phyloP scores from a whole-genome alignment of 108 stramenopile species.

The Cylindrotheca closterium region DNA sequence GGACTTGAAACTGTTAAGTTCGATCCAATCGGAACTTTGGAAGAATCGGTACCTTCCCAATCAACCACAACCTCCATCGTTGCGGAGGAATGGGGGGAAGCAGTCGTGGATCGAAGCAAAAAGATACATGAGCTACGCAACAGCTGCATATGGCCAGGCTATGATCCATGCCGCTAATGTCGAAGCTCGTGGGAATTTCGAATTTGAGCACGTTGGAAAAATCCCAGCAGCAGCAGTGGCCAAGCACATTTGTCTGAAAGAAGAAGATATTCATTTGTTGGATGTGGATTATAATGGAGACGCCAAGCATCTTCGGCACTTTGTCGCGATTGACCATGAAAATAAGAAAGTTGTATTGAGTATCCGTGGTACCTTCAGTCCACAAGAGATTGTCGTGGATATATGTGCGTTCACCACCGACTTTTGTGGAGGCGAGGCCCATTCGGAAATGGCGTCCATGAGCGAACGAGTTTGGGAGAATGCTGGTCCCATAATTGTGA shows the following conservation, averaged over 20 bases:
- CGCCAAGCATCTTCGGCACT: slow-evolving; percentile 21
- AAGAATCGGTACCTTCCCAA: slow-evolving; percentile 7
- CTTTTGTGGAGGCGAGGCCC: slow-evolving; percentile 41
- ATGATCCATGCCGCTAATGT: slow-evolving; percentile 49
- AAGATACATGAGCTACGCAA: slow-evolving; percentile 47
- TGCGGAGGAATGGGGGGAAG: background rate
- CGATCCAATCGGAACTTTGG: slow-evolving; percentile 22
- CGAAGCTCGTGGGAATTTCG: slow-evolving; percentile 27
- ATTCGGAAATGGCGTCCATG: slow-evolving; percentile 34
- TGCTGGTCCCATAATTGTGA: slow-evolving; percentile 7
- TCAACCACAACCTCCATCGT: slow-evolving; percentile 5
- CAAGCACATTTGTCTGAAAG: slow-evolving; percentile 39
- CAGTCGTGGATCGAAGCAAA: slow-evolving; percentile 18
- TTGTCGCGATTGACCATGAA: slow-evolving; percentile 48
- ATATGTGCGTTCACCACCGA: slow-evolving; percentile 19
- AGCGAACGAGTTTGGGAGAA: slow-evolving; percentile 32
- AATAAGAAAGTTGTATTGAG: slow-evolving; percentile 40
- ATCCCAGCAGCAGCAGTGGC: slow-evolving; percentile 15
- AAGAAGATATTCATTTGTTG: slow-evolving; percentile 35
- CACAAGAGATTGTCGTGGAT: slow-evolving; percentile 43
- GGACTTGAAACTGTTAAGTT: slow-evolving; percentile 23
- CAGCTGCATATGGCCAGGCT: slow-evolving; percentile 45
- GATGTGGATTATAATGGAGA: slow-evolving; percentile 30
- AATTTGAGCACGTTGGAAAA: slow-evolving; percentile 6
- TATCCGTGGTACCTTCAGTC: slow-evolving; percentile 50